Base-by-base conservation (phyloP, 2,329 filamentous ascomycete species). In the Hymenoscyphus linearis region DNA sequence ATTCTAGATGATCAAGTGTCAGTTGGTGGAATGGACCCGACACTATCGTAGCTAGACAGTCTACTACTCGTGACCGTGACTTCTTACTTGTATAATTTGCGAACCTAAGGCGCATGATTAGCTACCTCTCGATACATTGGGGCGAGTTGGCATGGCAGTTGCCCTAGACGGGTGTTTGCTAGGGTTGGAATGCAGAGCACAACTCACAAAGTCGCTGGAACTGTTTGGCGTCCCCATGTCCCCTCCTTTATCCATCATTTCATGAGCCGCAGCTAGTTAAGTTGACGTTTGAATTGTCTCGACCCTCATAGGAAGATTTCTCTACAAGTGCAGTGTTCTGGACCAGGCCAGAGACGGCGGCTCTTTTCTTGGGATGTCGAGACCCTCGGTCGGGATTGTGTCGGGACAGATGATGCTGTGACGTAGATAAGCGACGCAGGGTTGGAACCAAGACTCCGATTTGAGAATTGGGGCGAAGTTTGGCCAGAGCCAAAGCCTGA, bases 71-170 rank as follows among this genome's bases (percentile, higher is more conserved):
- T 58, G 55, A 9, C 35, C 64, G 59, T 58, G 59, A 55, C 44
- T 60, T 57, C 83, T 77, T 87, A 98, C 93, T 96, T 96, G 83
- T 97, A 98, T 67, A 98, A 81, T 79, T 98, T 98, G 81, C 93
- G 92, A 78, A 98, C 93, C 93, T 97, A 70, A 52, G 69, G 58
- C n/a, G 5, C 52, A 61, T 25, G 59, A 65, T 64, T 69, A 73
- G 64, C 50, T 54, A 27, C 16, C 26, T 31, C n/a, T 26, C 52
- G 26, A 52, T 40, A 40, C 53, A 44, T 25, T 55, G 61, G 5
- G 27, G 56, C 25, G 18, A 57, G 40, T 50, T 47, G 22, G 44
- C n/a, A n/a, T n/a, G n/a, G n/a, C n/a, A n/a, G 44, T 10, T 22
- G 25, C 44, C 13, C 13, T 22, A 22, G 9, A 18, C 18, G 3